Conservation (phyloP, 768 basidiomycete species). For the Pleurotus tuoliensis region DNA sequence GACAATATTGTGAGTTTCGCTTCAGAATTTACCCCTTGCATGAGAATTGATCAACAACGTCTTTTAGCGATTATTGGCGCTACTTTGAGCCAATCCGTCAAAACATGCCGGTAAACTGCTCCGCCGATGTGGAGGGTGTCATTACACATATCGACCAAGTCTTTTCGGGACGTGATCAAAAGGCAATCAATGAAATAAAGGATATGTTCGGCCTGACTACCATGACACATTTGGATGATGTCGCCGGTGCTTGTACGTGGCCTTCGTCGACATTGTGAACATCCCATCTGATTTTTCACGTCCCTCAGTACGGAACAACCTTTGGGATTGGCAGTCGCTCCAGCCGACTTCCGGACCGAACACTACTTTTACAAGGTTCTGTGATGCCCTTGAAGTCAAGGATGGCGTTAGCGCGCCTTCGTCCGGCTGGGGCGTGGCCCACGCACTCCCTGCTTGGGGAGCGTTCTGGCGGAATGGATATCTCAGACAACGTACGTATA, state of each 20-base stretch:
- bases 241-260: conserved; percentile 50
- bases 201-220: conserved; percentile 53
- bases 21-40: too few relatives aligned
- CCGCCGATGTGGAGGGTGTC: conserved; percentile 64
- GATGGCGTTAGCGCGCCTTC: conserved; percentile 46
- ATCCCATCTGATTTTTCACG: conserved; percentile 13
- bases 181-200: conserved; percentile 52
- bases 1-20: conserved; percentile 41
- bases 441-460: conserved; percentile 60
- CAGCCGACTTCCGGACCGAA: conserved; percentile 45
- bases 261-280: conserved; percentile 4
- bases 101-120: conserved; percentile 71
- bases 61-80: conserved; percentile 53
- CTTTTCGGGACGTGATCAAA: conserved; percentile 38
- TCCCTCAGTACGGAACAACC: conserved; percentile 48
- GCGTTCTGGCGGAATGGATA: conserved; percentile 52
- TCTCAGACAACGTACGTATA: conserved; percentile 38
- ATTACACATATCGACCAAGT: conserved; percentile 58
- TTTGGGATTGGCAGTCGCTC: conserved; percentile 68
- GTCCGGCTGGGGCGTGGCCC: conserved; percentile 57
- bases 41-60: background rate
- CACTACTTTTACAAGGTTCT: conserved; percentile 54
- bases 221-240: conserved; percentile 63
- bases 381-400: conserved; percentile 66
- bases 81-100: conserved; percentile 72